Evolutionary conservation across 257 asterid genomes (phyloP), one percentile per base, ranked within the genome.

Genomic region (Handroanthus guayacan): DNA sequence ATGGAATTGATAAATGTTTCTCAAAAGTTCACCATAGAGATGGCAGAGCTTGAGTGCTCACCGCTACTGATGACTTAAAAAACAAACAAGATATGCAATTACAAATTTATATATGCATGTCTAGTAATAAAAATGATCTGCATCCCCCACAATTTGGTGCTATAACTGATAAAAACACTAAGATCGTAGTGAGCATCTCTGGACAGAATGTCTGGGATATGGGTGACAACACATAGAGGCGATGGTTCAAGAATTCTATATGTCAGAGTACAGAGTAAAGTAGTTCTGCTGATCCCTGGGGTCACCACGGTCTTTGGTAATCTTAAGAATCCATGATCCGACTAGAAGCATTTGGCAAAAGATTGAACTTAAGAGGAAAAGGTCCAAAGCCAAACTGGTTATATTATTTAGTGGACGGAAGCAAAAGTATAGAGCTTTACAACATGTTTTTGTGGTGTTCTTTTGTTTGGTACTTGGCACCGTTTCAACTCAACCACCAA

Each of bases 401-500:
- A 55, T 39, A 64, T 64, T 38, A 13, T 10, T 45, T 38, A n/a
- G 13, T 18, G 25, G 13, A 47, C 5, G 3, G 17, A 67, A 45
- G 11, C 13, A 47, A 20, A 67, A 31, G 44, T 16, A 9, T 39
- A 70, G 62, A 38, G 52, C 54, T 70, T 37, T 9, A n/a, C 36
- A n/a, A 69, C 62, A 52, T 69, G 39, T n/a, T 44, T 50, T 13
- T 69, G 17, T n/a, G 13, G 8, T 55, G 9, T 62, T 50, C 36
- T 50, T 16, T 47, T 8, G 4, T 44, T 25, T 44, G 13, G 13
- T 47, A 68, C 20, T 34, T 37, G 36, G 6, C 13, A 47, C 45
- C 60, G 2, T 69, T 54, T 48, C 78, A 62, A 52, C 51, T 61
- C 72, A 62, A 72, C 36, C 20, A 43, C 44, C 56, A 71, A 55